A percentile compares a stretch with the other conserved stretches of the same genome.
Evolutionary conservation across 2,329 filamentous ascomycete species (phyloP).

Genomic region (Akanthomyces muscarius): DNA sequence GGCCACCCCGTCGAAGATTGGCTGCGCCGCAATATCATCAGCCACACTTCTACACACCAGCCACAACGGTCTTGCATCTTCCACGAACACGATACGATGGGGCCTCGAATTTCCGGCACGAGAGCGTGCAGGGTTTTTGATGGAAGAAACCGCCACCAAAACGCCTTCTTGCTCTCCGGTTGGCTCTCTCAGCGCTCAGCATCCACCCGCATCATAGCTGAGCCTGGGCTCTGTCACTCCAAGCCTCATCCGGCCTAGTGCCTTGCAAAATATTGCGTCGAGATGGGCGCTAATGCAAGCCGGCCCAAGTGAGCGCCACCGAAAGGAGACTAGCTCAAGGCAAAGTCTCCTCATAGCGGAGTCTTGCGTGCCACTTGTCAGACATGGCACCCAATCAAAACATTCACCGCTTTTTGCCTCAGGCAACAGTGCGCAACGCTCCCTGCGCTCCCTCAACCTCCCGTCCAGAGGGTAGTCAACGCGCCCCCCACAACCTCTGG

Average conservation of each 20-base stretch:
- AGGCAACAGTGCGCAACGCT: slow-evolving; percentile 19
- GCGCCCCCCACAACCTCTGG: slow-evolving; percentile 17
- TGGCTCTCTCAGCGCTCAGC: not conserved
- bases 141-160: not conserved
- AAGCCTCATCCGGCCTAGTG: not conserved
- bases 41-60: slow-evolving; percentile 7
- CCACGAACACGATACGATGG: not conserved
- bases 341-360: slow-evolving; percentile 5
- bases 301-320: slow-evolving; percentile 2
- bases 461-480: slow-evolving; percentile 17
- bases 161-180: not conserved
- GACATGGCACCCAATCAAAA: slow-evolving; percentile 14
- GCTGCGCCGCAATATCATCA: not conserved
- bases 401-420: slow-evolving; percentile 22
- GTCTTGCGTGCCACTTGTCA: slow-evolving; percentile 4
- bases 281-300: slow-evolving; percentile 3
- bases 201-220: slow-evolving; percentile 10
- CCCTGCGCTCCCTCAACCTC: not conserved
- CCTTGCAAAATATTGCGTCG: not conserved
- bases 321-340: slow-evolving; percentile 8
- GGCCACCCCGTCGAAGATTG: not conserved
- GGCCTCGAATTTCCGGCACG: not conserved
- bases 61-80: not conserved
- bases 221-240: not conserved
- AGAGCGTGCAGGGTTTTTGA: not conserved